These are phyloP conservation scores for Claviceps capensis DNA, from an alignment of 2,329 filamentous ascomycete species.

Conservation along the genomic window DNA sequence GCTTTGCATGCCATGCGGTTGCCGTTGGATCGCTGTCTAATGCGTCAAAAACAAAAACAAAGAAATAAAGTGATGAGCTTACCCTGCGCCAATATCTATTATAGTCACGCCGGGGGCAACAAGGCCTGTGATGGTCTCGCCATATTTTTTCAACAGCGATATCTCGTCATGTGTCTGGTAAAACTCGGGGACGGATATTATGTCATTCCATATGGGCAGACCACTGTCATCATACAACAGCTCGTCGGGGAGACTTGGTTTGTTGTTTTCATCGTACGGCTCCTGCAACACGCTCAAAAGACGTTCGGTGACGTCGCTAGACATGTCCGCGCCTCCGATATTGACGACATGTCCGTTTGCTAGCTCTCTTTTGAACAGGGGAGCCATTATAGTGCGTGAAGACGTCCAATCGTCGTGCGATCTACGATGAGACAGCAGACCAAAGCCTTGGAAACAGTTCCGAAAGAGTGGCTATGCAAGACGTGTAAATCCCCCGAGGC, in stretches of 20 bases:
- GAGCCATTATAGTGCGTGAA: neutral
- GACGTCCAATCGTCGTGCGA: neutral
- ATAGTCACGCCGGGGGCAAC: conserved; percentile 19
- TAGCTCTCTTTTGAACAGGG: neutral
- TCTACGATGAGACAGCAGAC: neutral
- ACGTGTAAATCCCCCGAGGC: neutral
- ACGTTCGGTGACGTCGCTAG: conserved; percentile 14
- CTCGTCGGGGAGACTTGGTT: conserved; percentile 24
- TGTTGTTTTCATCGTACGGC: conserved; percentile 11
- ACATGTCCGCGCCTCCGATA: conserved; percentile 24
- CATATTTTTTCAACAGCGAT: conserved; percentile 20
- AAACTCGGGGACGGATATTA: conserved; percentile 25
- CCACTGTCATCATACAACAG: conserved; percentile 25
- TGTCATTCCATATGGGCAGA: conserved; percentile 26
- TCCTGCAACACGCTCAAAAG: conserved; percentile 14
- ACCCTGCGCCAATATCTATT: conserved; percentile 29
- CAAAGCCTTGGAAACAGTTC: neutral
- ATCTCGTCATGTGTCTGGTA: conserved; percentile 29
- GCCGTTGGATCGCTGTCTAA: neutral
- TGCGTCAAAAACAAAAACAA: conserved; percentile 1
- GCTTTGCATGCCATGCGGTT: neutral
- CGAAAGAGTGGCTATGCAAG: too few species aligned
- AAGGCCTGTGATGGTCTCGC: conserved; percentile 19
- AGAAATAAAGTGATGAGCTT: conserved; percentile 8
- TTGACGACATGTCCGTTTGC: conserved; percentile 22